These are phyloP conservation scores for Fusarium lateritium DNA, from an alignment of 2,329 filamentous ascomycete species.

Conservation along the genomic window DNA sequence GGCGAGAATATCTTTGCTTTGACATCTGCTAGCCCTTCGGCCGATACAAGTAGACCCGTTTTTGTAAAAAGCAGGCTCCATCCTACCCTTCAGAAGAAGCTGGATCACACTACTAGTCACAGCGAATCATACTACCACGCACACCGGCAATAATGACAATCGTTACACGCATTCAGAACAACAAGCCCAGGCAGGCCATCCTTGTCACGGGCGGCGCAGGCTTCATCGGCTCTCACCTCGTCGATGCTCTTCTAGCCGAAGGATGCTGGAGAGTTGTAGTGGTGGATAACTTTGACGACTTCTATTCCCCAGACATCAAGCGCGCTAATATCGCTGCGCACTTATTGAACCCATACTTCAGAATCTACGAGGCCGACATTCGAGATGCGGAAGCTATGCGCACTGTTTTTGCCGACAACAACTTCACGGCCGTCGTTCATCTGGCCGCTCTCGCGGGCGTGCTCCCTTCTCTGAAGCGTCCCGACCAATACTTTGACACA, in stretches of 20 bases:
- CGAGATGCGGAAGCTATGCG: slow-evolving; percentile 6
- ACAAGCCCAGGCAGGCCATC: slow-evolving; percentile 4
- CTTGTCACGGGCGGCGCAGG: slow-evolving; percentile 22
- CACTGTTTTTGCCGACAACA: slow-evolving; percentile 3
- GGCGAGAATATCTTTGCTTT: no score
- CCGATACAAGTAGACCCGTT: no score
- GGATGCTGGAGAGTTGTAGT: slow-evolving; percentile 23
- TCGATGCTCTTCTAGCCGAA: slow-evolving; percentile 17
- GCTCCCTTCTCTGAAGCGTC: slow-evolving; percentile 9
- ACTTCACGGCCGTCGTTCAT: slow-evolving; percentile 11
- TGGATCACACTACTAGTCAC: no score
- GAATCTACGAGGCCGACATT: slow-evolving; percentile 21
- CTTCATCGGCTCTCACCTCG: slow-evolving; percentile 26
- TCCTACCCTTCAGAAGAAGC: no score
- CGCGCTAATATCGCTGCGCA: slow-evolving; percentile 22
- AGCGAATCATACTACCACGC: not conserved
- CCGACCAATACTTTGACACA: slow-evolving; percentile 14
- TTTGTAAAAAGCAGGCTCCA: no score
- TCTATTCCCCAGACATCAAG: slow-evolving; percentile 22
- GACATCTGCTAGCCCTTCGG: no score
- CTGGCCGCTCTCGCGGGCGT: slow-evolving; percentile 22
- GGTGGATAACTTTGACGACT: slow-evolving; percentile 21
- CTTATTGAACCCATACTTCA: not conserved
- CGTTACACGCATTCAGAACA: slow-evolving; percentile 12
- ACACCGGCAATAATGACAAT: slow-evolving; percentile 19